A percentile compares a stretch with the other conserved stretches of the same genome.
These are phyloP conservation scores for Oryza meyeriana DNA, from an alignment of 176 grass and related monocot genomes.

Conservation along the genomic window DNA sequence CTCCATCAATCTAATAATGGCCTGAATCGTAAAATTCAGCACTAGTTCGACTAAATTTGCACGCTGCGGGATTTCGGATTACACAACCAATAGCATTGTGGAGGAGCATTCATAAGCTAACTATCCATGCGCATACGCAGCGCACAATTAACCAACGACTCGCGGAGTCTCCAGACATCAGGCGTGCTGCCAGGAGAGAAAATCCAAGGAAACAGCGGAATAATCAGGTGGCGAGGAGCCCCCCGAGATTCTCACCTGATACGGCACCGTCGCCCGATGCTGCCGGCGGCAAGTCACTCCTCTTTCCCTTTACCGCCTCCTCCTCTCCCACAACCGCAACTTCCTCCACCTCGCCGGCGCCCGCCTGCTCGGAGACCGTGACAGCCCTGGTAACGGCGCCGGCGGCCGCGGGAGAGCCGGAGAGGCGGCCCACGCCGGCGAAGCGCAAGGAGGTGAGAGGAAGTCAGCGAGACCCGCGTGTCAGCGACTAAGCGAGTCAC, in stretches of 20 bases:
- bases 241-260: neutral
- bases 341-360: neutral
- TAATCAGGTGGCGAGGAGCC: no score
- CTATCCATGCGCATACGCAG: neutral
- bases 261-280: neutral
- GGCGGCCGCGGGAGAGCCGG: no score
- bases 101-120: no score
- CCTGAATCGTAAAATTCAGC: neutral
- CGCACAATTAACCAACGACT: neutral
- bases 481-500: neutral
- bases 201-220: neutral
- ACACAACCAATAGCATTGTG: neutral
- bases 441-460: no score
- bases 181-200: neutral
- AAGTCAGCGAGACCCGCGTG: neutral
- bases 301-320: neutral
- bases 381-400: neutral
- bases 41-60: neutral
- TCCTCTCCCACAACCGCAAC: neutral
- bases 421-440: neutral
- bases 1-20: neutral
- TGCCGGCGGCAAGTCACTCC: slow-evolving; percentile 2
- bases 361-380: neutral
- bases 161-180: no score
- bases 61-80: neutral